Evolutionary conservation across 2,329 filamentous ascomycete species (phyloP), one percentile per base, ranked within the genome.

Genomic region (Shiraia bambusicola): DNA sequence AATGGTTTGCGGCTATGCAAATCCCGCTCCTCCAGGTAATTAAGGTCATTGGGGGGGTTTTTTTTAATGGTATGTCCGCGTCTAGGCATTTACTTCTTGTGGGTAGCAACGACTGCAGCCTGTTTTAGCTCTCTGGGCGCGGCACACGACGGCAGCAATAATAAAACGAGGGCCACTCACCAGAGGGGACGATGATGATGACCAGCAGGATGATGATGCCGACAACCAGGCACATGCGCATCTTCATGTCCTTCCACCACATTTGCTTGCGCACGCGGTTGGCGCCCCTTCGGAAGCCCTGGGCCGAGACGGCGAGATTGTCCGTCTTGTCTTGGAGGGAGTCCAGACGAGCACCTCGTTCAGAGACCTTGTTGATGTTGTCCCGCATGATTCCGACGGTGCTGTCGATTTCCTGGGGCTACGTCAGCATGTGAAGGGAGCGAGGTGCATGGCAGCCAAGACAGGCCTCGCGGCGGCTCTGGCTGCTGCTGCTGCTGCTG

Each of bases 221-320:
- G 45, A 84, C 79, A 67, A 95, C 87, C 60, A 98, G 78, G 75
- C 92, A 97, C 79, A 96, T 93, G 72, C 93, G 85, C 93, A 98
- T 98, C 83, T 97, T 97, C 89, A 96, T 95, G 68, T 97, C 92
- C 81, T 97, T 97, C 92, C 91, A 97, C 92, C 92, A 97, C 92
- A 97, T 97, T 73, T 95, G 85, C 72, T 76, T 76, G 72, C 93
- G 84, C 59, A 98, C 92, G 62, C 89, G 80, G 78, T 97, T 98
- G 72, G 94, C 93, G 54, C 93, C 92, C 57, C 91, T 86, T 64
- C 91, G 88, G 82, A 98, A 98, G 50, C 89, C 90, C 71, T 95
- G 90, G 45, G 93, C 92, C 26, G 91, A 95, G 51, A 86, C 83
- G 47, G 91, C 91, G 57, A 98, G 80, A 74, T 95, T 94, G 76